A percentile compares a stretch with the other conserved stretches of the same genome.
These are phyloP conservation scores for Starmerella bombi DNA, from an alignment of 805 yeast genomes.

Conservation along the genomic window DNA sequence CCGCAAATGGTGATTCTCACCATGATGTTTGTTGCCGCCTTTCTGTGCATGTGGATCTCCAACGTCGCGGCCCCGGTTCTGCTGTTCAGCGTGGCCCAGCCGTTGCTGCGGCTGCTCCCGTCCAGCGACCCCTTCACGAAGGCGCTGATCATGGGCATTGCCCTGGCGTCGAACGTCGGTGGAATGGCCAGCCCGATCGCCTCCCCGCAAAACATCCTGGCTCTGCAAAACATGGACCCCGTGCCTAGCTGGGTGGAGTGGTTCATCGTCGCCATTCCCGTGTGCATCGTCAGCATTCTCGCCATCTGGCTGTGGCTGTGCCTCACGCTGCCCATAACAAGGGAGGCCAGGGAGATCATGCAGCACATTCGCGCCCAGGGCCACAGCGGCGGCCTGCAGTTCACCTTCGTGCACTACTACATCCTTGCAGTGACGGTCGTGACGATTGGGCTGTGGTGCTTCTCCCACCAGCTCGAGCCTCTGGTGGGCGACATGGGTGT, in stretches of 20 bases:
- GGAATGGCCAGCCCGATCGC: conserved; percentile 98
- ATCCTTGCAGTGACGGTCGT: conserved; percentile 50
- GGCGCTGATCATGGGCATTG: conserved; percentile 80
- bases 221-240: conserved; percentile 76
- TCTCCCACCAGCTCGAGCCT: conserved; percentile 58
- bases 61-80: conserved; percentile 96
- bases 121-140: conserved; percentile 64
- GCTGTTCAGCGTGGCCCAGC: conserved; percentile 82
- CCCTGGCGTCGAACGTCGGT: conserved; percentile 82
- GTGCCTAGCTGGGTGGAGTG: conserved; percentile 82
- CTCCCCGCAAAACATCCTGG: conserved; percentile 90
- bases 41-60: conserved; percentile 89
- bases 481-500: conserved; percentile 94
- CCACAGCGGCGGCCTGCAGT: conserved; percentile 32
- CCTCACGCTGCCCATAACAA: conserved; percentile 41
- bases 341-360: conserved; percentile 37
- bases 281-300: conserved; percentile 47
- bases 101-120: conserved; percentile 71
- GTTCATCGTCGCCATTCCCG: conserved; percentile 82
- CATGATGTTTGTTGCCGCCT: conserved; percentile 73
- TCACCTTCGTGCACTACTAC: conserved; percentile 62
- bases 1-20: conserved; percentile 66
- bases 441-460: conserved; percentile 83
- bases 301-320: conserved; percentile 62
- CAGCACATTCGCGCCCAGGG: conserved; percentile 40